These are phyloP conservation scores for Pterulicium gracile DNA, from an alignment of 1,284 basidiomycete genomes.

Conservation along the genomic window DNA sequence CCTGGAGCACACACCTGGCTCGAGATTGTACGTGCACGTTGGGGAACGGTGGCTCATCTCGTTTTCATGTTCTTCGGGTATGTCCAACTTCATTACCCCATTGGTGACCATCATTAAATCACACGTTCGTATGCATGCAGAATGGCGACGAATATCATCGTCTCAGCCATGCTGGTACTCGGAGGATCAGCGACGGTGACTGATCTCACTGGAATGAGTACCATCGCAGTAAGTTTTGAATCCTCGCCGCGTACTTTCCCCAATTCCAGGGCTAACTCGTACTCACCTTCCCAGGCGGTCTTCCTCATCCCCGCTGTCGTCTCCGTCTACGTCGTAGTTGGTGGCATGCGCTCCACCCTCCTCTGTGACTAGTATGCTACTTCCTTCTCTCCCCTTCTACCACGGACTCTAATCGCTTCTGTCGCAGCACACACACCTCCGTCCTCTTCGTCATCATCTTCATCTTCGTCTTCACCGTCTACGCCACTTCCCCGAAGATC, in stretches of 20 bases:
- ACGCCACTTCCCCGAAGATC: constrained; percentile 58
- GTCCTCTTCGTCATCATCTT: constrained; percentile 78
- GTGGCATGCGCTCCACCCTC: constrained; percentile 52
- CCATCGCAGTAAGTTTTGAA: constrained; percentile 55
- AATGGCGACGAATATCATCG: constrained; percentile 69
- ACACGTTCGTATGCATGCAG: constrained; percentile 14
- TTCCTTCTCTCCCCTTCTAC: constrained; percentile 33
- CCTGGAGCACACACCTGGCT: constrained; percentile 50
- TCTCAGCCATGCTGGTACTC: constrained; percentile 46
- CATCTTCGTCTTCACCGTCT: constrained; percentile 53
- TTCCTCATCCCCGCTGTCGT: constrained; percentile 65
- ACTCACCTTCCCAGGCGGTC: constrained; percentile 43
- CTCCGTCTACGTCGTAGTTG: constrained; percentile 48
- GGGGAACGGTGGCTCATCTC: constrained; percentile 66
- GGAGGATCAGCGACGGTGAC: constrained; percentile 75
- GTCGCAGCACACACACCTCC: constrained; percentile 59
- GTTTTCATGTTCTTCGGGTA: constrained; percentile 72
- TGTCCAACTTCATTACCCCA: constrained; percentile 7
- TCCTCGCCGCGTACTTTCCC: constrained; percentile 8
- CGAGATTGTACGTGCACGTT: constrained; percentile 51
- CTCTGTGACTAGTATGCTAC: constrained; percentile 47
- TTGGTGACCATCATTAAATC: not conserved
- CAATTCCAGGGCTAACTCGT: constrained; percentile 28
- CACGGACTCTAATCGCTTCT: constrained; percentile 31
- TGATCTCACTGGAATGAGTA: constrained; percentile 73